Evolutionary conservation across 1,284 basidiomycete species (phyloP).

Genomic region (Salmacisia buchloeana): DNA sequence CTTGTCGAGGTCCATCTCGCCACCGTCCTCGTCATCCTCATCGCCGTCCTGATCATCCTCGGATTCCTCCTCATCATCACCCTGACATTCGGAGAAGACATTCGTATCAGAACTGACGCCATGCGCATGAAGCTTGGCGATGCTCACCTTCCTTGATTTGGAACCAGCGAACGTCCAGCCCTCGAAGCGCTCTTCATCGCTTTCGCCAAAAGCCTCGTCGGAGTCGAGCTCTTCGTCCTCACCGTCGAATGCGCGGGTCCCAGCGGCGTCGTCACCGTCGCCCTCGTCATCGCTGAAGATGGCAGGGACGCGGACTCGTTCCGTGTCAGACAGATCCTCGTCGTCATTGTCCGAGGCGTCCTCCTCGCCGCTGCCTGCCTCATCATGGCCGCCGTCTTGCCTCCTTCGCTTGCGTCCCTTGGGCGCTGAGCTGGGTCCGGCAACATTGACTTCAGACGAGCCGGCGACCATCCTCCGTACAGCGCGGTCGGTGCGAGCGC

Average conservation of each 20-base stretch:
- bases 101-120: not conserved
- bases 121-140: not conserved
- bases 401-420: not conserved
- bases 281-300: conserved; percentile 1
- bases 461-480: not conserved
- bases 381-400: not conserved
- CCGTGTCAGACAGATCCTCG: not conserved
- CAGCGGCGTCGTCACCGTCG: not conserved
- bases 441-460: not conserved
- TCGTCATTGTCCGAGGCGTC: conserved; percentile 2
- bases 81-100: not conserved
- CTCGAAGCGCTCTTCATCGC: conserved; percentile 41
- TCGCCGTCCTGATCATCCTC: conserved; percentile 16
- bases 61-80: conserved; percentile 16
- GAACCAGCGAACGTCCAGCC: conserved; percentile 24
- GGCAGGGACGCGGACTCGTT: not conserved
- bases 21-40: conserved; percentile 31
- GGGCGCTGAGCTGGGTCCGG: not conserved
- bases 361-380: not conserved
- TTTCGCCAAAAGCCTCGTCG: conserved; percentile 47
- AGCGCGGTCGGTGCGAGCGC: not conserved
- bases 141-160: conserved; percentile 7
- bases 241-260: conserved; percentile 6
- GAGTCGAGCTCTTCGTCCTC: conserved; percentile 48
- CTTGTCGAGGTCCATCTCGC: conserved; percentile 38